Percentiles rank a stretch among this genome's conserved stretches.
Evolutionary conservation across 345 rosid genomes (phyloP).

Genomic region (Salix viminalis): DNA sequence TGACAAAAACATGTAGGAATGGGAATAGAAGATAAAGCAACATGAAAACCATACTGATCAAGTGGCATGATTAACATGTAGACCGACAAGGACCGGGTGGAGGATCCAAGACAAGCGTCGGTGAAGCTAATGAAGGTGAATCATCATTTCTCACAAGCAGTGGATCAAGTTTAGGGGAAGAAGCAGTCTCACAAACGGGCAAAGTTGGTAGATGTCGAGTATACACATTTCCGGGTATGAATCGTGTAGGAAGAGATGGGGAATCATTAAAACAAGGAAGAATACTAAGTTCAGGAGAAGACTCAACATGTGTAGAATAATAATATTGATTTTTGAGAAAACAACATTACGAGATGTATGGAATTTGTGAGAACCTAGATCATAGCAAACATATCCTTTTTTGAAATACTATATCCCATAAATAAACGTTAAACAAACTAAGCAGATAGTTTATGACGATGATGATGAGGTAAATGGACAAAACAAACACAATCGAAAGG

Average conservation of each 20-base stretch:
- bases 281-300: background rate
- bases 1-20: background rate
- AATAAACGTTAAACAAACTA: background rate
- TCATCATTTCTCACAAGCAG: no score
- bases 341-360: background rate
- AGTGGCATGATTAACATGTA: background rate
- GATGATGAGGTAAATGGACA: background rate
- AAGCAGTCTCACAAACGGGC: rapidly evolving
- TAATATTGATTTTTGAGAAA: background rate
- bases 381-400: background rate
- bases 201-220: background rate
- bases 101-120: background rate
- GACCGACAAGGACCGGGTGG: background rate
- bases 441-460: background rate
- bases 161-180: background rate
- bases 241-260: no score
- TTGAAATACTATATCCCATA: background rate
- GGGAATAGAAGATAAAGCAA: background rate
- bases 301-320: background rate
- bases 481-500: background rate
- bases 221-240: background rate
- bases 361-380: background rate
- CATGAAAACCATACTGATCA: background rate
- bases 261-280: background rate
- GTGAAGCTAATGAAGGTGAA: no score